phyloP scores from a whole-genome alignment of 2,329 filamentous ascomycete species.

The Fonsecaea multimorphosa region DNA sequence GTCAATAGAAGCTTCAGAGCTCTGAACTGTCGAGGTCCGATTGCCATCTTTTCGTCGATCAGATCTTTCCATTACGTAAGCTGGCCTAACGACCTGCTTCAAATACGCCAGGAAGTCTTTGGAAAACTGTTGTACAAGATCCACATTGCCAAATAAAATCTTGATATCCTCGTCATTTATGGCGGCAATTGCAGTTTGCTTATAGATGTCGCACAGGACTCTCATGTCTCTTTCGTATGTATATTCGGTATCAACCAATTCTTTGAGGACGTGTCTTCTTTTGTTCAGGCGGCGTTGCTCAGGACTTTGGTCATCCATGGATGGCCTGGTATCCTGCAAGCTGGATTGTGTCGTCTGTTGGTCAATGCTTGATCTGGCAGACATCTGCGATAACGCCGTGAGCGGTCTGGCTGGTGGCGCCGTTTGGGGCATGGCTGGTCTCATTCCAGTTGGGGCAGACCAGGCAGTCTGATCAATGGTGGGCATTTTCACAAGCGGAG shows the following conservation, averaged over 20 bases:
- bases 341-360: constrained; percentile 23
- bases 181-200: constrained; percentile 82
- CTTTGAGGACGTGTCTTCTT: constrained; percentile 83
- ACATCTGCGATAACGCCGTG: constrained; percentile 31
- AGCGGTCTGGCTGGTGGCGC: constrained; percentile 28
- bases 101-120: constrained; percentile 77
- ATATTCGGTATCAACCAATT: constrained; percentile 90
- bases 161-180: constrained; percentile 85
- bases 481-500: constrained; percentile 28
- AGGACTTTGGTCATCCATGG: constrained; percentile 42
- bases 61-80: constrained; percentile 72
- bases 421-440: constrained; percentile 12
- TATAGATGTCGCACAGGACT: constrained; percentile 96
- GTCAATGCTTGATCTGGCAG: constrained; percentile 30
- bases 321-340: constrained; percentile 26
- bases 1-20: constrained; percentile 50
- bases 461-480: constrained; percentile 35
- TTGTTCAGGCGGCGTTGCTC: constrained; percentile 76
- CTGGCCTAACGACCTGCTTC: constrained; percentile 76
- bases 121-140: constrained; percentile 88
- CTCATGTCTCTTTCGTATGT: constrained; percentile 95
- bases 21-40: constrained; percentile 54
- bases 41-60: constrained; percentile 59
- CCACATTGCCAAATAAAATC: constrained; percentile 88
- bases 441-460: constrained; percentile 28